These are phyloP conservation scores for Bassia scoparia DNA, from an alignment of 148 eudicot genomes.

Conservation along the genomic window DNA sequence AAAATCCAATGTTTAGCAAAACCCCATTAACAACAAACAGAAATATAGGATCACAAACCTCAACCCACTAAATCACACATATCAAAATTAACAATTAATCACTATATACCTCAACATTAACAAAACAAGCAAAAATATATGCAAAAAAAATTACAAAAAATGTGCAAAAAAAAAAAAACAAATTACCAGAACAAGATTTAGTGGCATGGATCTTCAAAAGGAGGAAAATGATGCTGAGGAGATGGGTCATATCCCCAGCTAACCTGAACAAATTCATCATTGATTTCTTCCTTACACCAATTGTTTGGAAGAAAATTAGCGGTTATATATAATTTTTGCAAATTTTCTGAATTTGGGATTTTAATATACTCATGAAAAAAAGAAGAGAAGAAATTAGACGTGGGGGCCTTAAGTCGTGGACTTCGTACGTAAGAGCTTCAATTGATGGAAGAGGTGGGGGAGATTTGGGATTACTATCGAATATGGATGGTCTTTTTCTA, in stretches of 20 bases:
- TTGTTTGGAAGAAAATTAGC: not conserved
- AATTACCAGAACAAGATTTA: constrained; percentile 50
- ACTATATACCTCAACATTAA: no score
- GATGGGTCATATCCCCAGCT: constrained; percentile 60
- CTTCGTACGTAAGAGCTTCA: no score
- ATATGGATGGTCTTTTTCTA: no score
- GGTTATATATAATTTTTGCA: no score
- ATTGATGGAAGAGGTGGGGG: no score
- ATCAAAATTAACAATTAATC: no score
- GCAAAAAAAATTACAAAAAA: not conserved
- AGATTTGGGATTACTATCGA: no score
- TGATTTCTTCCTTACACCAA: not conserved
- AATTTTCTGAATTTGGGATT: no score
- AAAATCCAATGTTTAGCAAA: no score
- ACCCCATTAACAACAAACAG: not conserved
- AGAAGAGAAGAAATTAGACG: no score
- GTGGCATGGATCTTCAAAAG: constrained; percentile 50
- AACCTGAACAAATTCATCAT: constrained; percentile 48
- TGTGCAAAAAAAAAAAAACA: not conserved
- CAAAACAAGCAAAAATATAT: not conserved
- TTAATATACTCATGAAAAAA: not conserved
- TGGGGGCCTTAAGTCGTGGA: no score
- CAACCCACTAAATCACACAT: not conserved
- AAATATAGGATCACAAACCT: no score
- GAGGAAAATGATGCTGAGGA: constrained; percentile 47